Evolutionary conservation across 2,329 filamentous ascomycete genomes (phyloP).

Genomic region (Hymenoscyphus salicellus): DNA sequence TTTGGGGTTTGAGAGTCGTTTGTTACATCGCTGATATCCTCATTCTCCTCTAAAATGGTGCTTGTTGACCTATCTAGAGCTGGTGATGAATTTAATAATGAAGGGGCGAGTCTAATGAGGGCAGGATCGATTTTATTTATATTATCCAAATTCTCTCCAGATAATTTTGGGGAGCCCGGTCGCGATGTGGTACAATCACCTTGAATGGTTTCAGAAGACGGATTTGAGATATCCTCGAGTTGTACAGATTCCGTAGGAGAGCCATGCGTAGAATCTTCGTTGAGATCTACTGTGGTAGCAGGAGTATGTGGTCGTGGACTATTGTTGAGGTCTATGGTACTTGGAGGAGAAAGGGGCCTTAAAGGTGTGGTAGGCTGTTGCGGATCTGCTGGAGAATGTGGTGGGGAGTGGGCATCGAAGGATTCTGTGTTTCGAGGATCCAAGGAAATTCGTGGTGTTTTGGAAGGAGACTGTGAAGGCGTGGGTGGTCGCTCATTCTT

Average conservation of each 20-base stretch:
- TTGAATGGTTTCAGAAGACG: not conserved
- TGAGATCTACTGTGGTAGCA: not conserved
- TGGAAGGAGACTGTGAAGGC: constrained; percentile 4
- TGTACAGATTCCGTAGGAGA: not conserved
- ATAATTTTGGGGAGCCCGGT: not conserved
- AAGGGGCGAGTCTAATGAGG: constrained; percentile 8
- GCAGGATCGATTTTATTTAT: not conserved
- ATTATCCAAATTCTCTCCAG: not conserved
- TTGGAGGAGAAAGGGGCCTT: not conserved
- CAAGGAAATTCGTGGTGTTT: not conserved
- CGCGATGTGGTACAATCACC: not conserved
- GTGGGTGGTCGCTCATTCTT: constrained; percentile 6
- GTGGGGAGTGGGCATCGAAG: not conserved
- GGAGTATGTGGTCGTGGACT: constrained; percentile 3
- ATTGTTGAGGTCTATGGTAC: not conserved
- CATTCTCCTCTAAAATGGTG: constrained; percentile 21
- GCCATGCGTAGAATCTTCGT: not conserved
- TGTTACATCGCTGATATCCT: constrained; percentile 30
- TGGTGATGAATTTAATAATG: constrained; percentile 13
- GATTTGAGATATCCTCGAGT: not conserved
- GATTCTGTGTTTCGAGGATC: not conserved
- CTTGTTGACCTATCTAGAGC: not conserved
- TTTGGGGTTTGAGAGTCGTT: constrained; percentile 28
- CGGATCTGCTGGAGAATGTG: not conserved
- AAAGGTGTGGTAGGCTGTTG: constrained; percentile 2